Base-by-base conservation (phyloP, 805 yeast species). In the Starmera caribaea region DNA sequence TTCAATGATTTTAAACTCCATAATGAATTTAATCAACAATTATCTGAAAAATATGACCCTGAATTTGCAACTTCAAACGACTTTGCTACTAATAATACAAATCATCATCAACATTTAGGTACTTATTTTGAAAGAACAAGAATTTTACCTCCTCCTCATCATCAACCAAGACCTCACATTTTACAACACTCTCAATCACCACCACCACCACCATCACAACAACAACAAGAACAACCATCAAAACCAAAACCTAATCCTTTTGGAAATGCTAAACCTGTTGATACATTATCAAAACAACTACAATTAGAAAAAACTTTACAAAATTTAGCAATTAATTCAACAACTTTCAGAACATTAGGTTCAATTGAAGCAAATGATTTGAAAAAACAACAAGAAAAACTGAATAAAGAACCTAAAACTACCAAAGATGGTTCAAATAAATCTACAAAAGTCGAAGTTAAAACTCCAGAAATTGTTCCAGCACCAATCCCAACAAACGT, bases 191-290 rank as follows among this genome's bases (percentile, higher is more conserved):
- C 13, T 10, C 37, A 34, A n/a, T 30, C n/a, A 30, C 40, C 16
- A 40, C 50, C 9, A 42, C 39, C 17, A 41, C 50, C 9, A 42
- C 48, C 8, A 30, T 30, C 45, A 37, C 26, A 21, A 21, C 41
- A 41, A 39, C 50, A 40, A 34, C 57, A 39, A 44, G 57, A 57
- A 36, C 50, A 46, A 30, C 46, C 57, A 6, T 40, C 48, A n/a
- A 52, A 48, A 35, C 41, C 37, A 13, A 45, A 39, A 14, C 55
- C 49, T 0, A 83, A 77, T 54, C 92, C 95, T 5, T 86, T 87
- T 63, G 95, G 95, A 0, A 64, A 73, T 5, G 96, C 95, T 1
- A 83, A 76, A 59, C 95, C 95, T 2, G 90, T 86, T 6, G 95
- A 86, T 57, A 76, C 82, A 3, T 64, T 78, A 16, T 67, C 83